phyloP scores from a whole-genome alignment of 805 yeast species.

The Diddensiella santjacobensis region DNA sequence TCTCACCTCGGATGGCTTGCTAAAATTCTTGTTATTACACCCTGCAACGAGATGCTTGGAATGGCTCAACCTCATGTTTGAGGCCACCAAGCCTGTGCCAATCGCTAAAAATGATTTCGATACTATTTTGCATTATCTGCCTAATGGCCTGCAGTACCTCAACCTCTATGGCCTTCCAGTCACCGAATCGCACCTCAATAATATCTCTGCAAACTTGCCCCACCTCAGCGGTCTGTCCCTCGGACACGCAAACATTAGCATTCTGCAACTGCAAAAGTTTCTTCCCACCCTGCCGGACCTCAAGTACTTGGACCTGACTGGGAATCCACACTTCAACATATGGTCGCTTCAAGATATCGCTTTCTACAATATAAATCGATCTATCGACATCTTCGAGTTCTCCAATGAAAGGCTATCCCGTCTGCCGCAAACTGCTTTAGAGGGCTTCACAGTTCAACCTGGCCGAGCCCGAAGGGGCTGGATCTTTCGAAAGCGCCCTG shows the following conservation, averaged over 20 bases:
- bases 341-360: constrained; percentile 55
- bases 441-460: constrained; percentile 36
- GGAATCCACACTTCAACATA: constrained; percentile 54
- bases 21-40: constrained; percentile 66
- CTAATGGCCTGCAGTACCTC: constrained; percentile 43
- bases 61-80: constrained; percentile 67
- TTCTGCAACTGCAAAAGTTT: constrained; percentile 25
- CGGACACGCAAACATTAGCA: constrained; percentile 29
- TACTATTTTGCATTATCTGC: constrained; percentile 43
- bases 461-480: constrained; percentile 77
- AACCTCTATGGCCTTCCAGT: constrained; percentile 67
- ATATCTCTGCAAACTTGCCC: constrained; percentile 25
- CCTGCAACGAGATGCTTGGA: constrained; percentile 56
- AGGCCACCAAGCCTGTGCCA: constrained; percentile 58
- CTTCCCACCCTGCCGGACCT: constrained; percentile 34
- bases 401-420: constrained; percentile 27
- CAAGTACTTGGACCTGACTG: constrained; percentile 62
- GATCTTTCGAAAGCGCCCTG: constrained; percentile 44
- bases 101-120: constrained; percentile 47
- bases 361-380: constrained; percentile 43
- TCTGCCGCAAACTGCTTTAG: constrained; percentile 29
- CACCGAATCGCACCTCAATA: constrained; percentile 34
- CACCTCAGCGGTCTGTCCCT: constrained; percentile 31
- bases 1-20: constrained; percentile 66
- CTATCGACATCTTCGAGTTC: constrained; percentile 64